Base-by-base conservation (phyloP, 768 basidiomycete genomes). In the Collybia sordida region DNA sequence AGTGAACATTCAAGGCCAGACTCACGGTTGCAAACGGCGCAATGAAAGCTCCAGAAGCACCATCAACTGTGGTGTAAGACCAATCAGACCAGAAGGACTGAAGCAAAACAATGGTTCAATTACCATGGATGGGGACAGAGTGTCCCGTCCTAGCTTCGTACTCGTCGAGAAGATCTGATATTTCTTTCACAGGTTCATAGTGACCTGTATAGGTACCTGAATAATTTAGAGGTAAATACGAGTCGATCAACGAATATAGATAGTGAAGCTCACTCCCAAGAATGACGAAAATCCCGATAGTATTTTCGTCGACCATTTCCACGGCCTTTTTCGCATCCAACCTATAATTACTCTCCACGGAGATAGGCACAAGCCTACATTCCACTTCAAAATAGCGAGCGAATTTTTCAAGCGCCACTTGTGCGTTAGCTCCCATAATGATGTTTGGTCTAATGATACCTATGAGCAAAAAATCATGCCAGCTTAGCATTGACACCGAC, bases 101-200 rank as follows among this genome's bases (percentile, higher is more conserved):
- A 78, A 52, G 31, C 4, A 12, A 11, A 31, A 4, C 14, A 3
- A 31, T 4, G 14, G 5, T 31, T 4, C 68, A 75, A 70, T 77
- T 75, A 65, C 93, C 86, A 63, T 88, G 86, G 46, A 88, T 87
- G 2, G 85, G 85, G 27, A 88, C 72, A 43, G 64, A 72, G 53
- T 73, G 63, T 0, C 86, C 85, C 0, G 83, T 85, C 59, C 77
- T 72, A n/a, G 66, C 67, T 61, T 87, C 78, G 59, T 81, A 83
- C 56, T 81, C 77, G 57, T 86, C 84, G 38, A 86, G 72, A 8
- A 90, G 75, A 36, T 85, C 83, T 1, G 87, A 74, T 83, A 97
- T 90, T 63, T 86, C 89, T 63, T 89, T 80, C 25, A 97, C 93
- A 11, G 87, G 83, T 59, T 96, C 94, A 59, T 78, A 80, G 54